A percentile compares a stretch with the other conserved stretches of the same genome.
These are phyloP conservation scores for Cephalotrichum gorgonifer DNA, from an alignment of 2,329 filamentous ascomycete species.

Conservation along the genomic window DNA sequence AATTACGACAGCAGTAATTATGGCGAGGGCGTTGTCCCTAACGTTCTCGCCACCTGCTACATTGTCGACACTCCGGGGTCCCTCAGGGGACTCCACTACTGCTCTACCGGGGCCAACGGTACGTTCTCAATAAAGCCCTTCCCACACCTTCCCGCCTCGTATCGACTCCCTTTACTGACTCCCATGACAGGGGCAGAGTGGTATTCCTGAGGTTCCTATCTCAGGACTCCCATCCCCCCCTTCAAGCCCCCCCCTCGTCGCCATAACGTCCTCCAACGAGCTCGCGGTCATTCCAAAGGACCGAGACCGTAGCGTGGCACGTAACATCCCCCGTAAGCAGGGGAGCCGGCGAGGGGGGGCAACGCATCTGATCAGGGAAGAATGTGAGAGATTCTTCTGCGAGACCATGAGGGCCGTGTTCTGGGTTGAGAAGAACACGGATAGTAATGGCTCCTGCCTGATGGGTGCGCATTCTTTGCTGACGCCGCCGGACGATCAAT, in stretches of 20 bases:
- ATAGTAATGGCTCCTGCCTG: slow-evolving; percentile 72
- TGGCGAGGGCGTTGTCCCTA: slow-evolving; percentile 57
- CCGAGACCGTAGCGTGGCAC: slow-evolving; percentile 21
- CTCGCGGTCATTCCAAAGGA: slow-evolving; percentile 52
- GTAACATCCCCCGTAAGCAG: slow-evolving; percentile 27
- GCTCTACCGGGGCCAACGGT: slow-evolving; percentile 82
- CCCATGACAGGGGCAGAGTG: slow-evolving; percentile 63
- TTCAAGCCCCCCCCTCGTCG: slow-evolving; percentile 81
- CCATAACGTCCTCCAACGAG: slow-evolving; percentile 58
- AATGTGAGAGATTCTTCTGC: slow-evolving; percentile 99
- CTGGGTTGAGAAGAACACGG: slow-evolving; percentile 84
- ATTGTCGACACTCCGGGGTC: slow-evolving; percentile 62
- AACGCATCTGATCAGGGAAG: slow-evolving; percentile 93
- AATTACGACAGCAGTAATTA: slow-evolving; percentile 67
- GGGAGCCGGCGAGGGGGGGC: slow-evolving; percentile 70
- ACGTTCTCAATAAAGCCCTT: slow-evolving; percentile 20
- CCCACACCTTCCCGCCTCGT: background rate
- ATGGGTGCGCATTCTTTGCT: slow-evolving; percentile 58
- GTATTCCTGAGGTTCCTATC: slow-evolving; percentile 87
- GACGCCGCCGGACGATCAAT: slow-evolving; percentile 40
- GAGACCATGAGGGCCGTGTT: slow-evolving; percentile 89
- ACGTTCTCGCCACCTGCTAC: slow-evolving; percentile 88
- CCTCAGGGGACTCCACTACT: slow-evolving; percentile 85
- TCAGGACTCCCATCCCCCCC: slow-evolving; percentile 77
- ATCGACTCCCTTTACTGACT: slow-evolving; percentile 10